These are phyloP conservation scores for Barnettozyma siamensis DNA, from an alignment of 805 yeast genomes.

Conservation along the genomic window DNA sequence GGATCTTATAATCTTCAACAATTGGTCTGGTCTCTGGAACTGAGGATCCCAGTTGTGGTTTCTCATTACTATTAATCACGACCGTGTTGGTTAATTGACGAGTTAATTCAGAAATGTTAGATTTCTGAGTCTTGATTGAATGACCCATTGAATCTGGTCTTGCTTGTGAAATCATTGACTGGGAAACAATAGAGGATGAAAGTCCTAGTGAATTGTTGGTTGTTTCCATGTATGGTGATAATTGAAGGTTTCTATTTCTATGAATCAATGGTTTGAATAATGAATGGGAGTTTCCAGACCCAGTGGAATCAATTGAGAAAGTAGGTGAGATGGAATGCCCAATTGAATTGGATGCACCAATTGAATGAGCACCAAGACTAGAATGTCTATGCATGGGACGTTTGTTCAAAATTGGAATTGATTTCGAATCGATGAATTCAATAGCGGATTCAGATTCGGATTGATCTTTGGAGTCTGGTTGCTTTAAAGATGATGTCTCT, in stretches of 20 bases:
- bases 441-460: constrained; percentile 21
- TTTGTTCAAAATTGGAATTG: constrained; percentile 16
- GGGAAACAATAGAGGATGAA: not conserved
- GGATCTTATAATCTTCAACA: constrained; percentile 9
- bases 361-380: constrained; percentile 14
- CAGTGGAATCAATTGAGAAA: constrained; percentile 16
- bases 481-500: constrained; percentile 3
- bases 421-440: constrained; percentile 13
- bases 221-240: constrained; percentile 3
- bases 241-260: constrained; percentile 1
- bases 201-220: not conserved
- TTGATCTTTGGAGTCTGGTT: not conserved
- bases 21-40: not conserved
- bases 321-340: constrained; percentile 21
- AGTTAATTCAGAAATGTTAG: constrained; percentile 22
- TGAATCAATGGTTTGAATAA: constrained; percentile 9
- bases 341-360: no score
- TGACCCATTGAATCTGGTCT: not conserved
- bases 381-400: constrained; percentile 3
- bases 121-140: constrained; percentile 8
- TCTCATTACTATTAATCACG: not conserved
- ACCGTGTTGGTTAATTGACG: constrained; percentile 19
- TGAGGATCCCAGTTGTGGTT: not conserved
- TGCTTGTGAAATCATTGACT: not conserved
- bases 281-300: constrained; percentile 16